phyloP scores from a whole-genome alignment of 2,329 filamentous ascomycete species.

The Hymenoscyphus salicellus region DNA sequence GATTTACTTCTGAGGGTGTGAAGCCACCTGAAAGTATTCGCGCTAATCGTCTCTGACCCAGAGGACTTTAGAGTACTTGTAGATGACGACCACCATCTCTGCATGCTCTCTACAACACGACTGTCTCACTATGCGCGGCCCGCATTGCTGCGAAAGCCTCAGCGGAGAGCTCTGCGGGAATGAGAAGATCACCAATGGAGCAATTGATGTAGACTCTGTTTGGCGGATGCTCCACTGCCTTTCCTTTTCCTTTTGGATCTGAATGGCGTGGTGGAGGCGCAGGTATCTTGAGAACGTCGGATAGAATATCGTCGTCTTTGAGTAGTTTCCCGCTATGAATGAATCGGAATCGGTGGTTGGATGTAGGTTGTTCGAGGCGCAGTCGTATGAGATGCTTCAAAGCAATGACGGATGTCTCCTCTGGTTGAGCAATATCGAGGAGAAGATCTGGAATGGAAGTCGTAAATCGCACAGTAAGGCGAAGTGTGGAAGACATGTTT shows the following conservation, averaged over 20 bases:
- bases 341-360: slow-evolving; percentile 73
- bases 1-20: slow-evolving; percentile 75
- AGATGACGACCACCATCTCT: no score
- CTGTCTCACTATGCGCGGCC: slow-evolving; percentile 21
- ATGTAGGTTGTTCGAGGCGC: slow-evolving; percentile 60
- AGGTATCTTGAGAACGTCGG: slow-evolving; percentile 63
- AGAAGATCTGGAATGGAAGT: slow-evolving; percentile 78
- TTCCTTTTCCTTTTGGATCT: slow-evolving; percentile 60
- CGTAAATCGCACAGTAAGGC: slow-evolving; percentile 87
- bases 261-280: slow-evolving; percentile 46
- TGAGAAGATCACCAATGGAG: slow-evolving; percentile 76
- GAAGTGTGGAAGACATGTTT: slow-evolving; percentile 45
- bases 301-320: slow-evolving; percentile 67
- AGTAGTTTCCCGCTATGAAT: slow-evolving; percentile 89
- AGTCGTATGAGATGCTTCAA: slow-evolving; percentile 80
- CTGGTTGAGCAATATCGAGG: slow-evolving; percentile 68
- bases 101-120: slow-evolving; percentile 14
- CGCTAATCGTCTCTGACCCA: slow-evolving; percentile 79
- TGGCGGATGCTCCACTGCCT: slow-evolving; percentile 51
- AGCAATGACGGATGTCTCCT: slow-evolving; percentile 67
- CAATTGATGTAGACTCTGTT: slow-evolving; percentile 83
- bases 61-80: no score
- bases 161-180: slow-evolving; percentile 62
- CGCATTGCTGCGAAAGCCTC: slow-evolving; percentile 50
- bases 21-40: slow-evolving; percentile 79